Evolutionary conservation across 352 stramenopile genomes (phyloP).

Genomic region (Phytophthora fragariae): DNA sequence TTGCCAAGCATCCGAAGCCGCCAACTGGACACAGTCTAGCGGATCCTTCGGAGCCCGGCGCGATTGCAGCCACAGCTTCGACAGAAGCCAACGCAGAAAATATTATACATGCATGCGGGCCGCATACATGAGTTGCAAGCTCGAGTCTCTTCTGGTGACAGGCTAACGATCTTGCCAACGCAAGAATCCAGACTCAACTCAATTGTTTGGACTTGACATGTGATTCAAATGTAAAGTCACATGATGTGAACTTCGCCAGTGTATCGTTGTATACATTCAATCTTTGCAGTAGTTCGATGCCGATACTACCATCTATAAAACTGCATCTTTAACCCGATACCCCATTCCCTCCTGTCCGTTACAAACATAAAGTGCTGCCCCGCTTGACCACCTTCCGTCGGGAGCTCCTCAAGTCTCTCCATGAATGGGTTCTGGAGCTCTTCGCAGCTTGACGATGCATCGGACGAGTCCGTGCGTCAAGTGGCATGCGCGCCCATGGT

Average conservation of each 20-base stretch:
- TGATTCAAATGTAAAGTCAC: too few relatives aligned
- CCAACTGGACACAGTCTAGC: neutral
- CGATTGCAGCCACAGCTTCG: neutral
- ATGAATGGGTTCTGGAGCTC: slow-evolving; percentile 39
- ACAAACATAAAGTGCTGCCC: too few relatives aligned
- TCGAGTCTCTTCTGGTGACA: neutral
- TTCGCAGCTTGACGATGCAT: slow-evolving; percentile 9
- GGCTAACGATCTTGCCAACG: neutral
- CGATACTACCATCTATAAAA: too few relatives aligned
- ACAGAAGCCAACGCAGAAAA: neutral
- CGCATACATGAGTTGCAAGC: too few relatives aligned
- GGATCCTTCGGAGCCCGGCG: neutral
- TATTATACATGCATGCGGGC: too few relatives aligned
- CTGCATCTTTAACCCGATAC: too few relatives aligned
- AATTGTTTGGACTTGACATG: neutral
- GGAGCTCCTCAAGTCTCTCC: slow-evolving; percentile 18
- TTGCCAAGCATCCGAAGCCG: too few relatives aligned
- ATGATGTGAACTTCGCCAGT: too few relatives aligned
- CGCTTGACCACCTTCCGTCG: slow-evolving; percentile 5
- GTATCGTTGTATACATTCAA: too few relatives aligned
- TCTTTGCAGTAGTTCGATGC: too few relatives aligned
- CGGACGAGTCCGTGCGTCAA: slow-evolving; percentile 18
- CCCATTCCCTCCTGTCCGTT: too few relatives aligned
- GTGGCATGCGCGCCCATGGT: slow-evolving; percentile 16
- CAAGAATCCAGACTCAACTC: neutral